These are phyloP conservation scores for Sutorius eximius DNA, from an alignment of 1,284 basidiomycete species.

Conservation along the genomic window DNA sequence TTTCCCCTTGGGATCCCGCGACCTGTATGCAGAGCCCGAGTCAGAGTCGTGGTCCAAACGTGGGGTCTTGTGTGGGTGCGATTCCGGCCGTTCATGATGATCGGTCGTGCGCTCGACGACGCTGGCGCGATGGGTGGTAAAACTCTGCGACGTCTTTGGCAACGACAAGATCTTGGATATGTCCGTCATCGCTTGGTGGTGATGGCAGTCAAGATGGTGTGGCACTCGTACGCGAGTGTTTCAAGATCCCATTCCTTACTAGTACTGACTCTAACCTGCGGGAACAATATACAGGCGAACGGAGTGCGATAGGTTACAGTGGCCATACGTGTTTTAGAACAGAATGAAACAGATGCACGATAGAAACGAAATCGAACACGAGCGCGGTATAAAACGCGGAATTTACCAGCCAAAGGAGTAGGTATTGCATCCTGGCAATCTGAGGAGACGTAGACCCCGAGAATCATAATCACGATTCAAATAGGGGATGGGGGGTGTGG, in stretches of 20 bases:
- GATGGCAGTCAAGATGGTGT: background rate
- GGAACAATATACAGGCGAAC: too few relatives aligned
- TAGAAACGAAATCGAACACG: background rate
- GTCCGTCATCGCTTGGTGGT: conserved; percentile 25
- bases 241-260: background rate
- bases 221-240: background rate
- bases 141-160: conserved; percentile 54
- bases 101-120: conserved; percentile 30
- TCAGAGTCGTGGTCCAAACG: conserved; percentile 64
- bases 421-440: background rate
- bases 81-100: conserved; percentile 41
- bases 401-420: background rate
- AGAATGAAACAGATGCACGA: background rate
- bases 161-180: conserved; percentile 44
- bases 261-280: background rate
- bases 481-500: too few relatives aligned
- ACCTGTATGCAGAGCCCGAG: conserved; percentile 60
- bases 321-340: background rate
- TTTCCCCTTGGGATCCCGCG: conserved; percentile 34
- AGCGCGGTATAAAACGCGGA: background rate
- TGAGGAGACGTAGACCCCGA: background rate
- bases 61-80: conserved; percentile 65
- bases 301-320: background rate
- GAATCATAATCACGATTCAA: background rate
- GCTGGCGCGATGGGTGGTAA: conserved; percentile 43